phyloP scores from a whole-genome alignment of 257 asterid genomes.

The Gynochthodes officinalis region DNA sequence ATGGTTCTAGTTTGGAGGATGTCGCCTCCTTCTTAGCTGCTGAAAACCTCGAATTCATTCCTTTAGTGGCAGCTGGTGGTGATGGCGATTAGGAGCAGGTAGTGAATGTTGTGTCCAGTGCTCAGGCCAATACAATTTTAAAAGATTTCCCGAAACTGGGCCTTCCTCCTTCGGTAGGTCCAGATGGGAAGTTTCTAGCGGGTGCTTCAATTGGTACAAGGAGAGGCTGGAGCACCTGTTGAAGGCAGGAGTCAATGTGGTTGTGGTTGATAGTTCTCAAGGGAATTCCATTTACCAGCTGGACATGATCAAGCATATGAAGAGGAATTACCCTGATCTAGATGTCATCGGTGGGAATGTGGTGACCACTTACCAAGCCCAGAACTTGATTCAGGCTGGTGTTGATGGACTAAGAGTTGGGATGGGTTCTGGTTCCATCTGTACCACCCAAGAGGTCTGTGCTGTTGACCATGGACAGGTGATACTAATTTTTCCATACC shows the following conservation, averaged over 20 bases:
- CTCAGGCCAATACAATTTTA: conserved; percentile 47
- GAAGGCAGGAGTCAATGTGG: conserved; percentile 73
- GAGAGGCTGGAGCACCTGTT: conserved; percentile 80
- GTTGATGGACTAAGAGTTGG: conserved; percentile 93
- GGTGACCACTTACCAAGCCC: conserved; percentile 73
- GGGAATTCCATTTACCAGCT: conserved; percentile 84
- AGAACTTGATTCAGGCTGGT: conserved; percentile 80
- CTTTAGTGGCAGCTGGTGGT: conserved; percentile 34
- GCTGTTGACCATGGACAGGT: conserved; percentile 98
- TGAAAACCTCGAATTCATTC: conserved; percentile 47
- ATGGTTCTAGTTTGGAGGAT: conserved; percentile 56
- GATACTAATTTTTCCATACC: not conserved
- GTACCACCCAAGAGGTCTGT: conserved; percentile 92
- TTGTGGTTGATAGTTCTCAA: conserved; percentile 82
- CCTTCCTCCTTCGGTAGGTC: conserved; percentile 66
- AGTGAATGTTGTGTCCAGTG: conserved; percentile 51
- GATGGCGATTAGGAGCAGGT: conserved; percentile 38
- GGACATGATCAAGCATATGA: conserved; percentile 75
- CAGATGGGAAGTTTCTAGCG: conserved; percentile 66
- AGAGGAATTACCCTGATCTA: conserved; percentile 58
- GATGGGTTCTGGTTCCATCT: conserved; percentile 95
- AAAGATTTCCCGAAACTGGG: conserved; percentile 70
- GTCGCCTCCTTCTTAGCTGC: conserved; percentile 69
- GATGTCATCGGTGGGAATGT: conserved; percentile 92
- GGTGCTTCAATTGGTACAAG: conserved; percentile 83